phyloP scores from a whole-genome alignment of 2,329 filamentous ascomycete species.

The Geoglossum cookeanum region DNA sequence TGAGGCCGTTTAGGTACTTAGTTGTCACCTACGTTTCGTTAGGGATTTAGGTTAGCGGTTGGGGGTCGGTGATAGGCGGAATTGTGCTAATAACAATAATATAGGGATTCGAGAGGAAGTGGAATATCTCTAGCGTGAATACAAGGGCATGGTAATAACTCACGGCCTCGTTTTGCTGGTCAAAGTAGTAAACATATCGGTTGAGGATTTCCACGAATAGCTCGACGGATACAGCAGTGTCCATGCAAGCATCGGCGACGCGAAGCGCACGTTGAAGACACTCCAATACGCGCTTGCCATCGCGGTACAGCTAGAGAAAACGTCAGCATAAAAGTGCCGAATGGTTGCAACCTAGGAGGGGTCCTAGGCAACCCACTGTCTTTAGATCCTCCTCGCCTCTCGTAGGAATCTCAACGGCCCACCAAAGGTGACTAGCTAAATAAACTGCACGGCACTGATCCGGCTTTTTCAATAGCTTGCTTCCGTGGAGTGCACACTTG shows the following conservation, averaged over 20 bases:
- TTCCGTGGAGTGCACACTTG: slow-evolving; percentile 89
- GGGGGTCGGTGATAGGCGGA: neutral
- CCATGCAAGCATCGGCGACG: slow-evolving; percentile 97
- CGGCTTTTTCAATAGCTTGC: slow-evolving; percentile 91
- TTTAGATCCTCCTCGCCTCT: slow-evolving; percentile 66
- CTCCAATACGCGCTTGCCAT: slow-evolving; percentile 91
- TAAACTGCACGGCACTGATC: slow-evolving; percentile 97
- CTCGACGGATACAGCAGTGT: slow-evolving; percentile 90
- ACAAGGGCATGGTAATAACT: slow-evolving; percentile 15
- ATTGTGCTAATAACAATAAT: neutral
- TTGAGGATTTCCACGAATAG: slow-evolving; percentile 97
- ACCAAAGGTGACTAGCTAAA: slow-evolving; percentile 92
- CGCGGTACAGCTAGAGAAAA: slow-evolving; percentile 60
- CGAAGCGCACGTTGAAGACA: slow-evolving; percentile 88
- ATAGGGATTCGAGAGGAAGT: no score
- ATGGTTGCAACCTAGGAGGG: neutral
- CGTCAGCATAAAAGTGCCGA: slow-evolving; percentile 9
- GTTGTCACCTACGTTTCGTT: slow-evolving; percentile 47
- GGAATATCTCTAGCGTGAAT: neutral
- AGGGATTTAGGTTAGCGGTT: slow-evolving; percentile 4
- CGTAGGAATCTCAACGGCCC: slow-evolving; percentile 68
- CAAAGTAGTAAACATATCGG: slow-evolving; percentile 97
- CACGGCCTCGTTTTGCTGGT: slow-evolving; percentile 93
- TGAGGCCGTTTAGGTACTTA: slow-evolving; percentile 93
- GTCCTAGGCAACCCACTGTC: slow-evolving; percentile 35